Conservation (phyloP, 768 basidiomycete species). For the Lactifluus piperatus region DNA sequence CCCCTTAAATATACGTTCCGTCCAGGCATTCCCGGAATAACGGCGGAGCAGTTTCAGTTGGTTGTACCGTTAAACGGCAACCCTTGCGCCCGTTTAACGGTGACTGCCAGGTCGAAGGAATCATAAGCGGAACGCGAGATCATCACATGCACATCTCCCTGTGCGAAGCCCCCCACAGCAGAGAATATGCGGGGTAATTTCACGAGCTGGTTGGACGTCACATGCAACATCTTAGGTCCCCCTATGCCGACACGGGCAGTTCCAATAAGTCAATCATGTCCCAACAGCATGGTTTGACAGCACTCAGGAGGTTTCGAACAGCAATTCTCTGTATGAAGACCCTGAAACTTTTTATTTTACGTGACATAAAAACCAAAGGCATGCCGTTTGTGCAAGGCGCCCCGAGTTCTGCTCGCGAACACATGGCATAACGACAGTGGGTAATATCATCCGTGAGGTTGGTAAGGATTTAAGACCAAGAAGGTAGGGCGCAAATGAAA, state of each 20-base stretch:
- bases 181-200: slow-evolving; percentile 13
- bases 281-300: background rate
- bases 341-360: slow-evolving; percentile 6
- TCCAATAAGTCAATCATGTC: slow-evolving; percentile 3
- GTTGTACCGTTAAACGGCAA: background rate
- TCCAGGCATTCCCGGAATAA: background rate
- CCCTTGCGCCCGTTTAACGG: slow-evolving; percentile 8
- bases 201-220: slow-evolving; percentile 6
- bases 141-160: slow-evolving; percentile 13
- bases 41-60: background rate
- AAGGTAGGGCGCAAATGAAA: background rate
- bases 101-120: slow-evolving; percentile 1
- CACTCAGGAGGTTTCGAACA: background rate
- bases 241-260: slow-evolving; percentile 2
- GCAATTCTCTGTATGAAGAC: slow-evolving; percentile 4
- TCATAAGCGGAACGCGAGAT: slow-evolving; percentile 7
- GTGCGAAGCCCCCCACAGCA: slow-evolving; percentile 5
- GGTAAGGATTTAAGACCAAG: slow-evolving; percentile 1
- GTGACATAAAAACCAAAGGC: slow-evolving; percentile 2
- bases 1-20: slow-evolving; percentile 13
- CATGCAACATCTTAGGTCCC: background rate
- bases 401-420: background rate
- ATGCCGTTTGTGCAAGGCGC: slow-evolving; percentile 5
- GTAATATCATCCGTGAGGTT: background rate
- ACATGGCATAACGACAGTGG: background rate